A percentile compares a stretch with the other conserved stretches of the same genome.
Evolutionary conservation across 768 basidiomycete genomes (phyloP).

Genomic region (Termitomyces sp.): DNA sequence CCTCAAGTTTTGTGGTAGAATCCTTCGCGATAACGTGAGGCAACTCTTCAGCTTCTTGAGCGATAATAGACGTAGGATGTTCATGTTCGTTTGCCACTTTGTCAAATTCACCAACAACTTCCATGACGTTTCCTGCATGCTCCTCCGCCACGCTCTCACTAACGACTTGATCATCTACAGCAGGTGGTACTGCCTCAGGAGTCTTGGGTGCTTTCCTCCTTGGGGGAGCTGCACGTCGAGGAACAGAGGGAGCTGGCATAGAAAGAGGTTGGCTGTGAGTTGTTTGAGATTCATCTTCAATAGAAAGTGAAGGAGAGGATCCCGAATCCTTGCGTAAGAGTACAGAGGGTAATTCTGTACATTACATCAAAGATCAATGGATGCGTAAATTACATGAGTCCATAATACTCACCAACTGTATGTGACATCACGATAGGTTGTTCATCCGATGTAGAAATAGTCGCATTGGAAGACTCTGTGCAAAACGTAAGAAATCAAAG

Average conservation of each 20-base stretch:
- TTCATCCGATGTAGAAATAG: constrained; percentile 7
- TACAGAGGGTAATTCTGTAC: constrained; percentile 3
- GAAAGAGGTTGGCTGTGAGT: constrained; percentile 36
- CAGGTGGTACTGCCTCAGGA: constrained; percentile 16
- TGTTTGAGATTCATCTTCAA: constrained; percentile 23
- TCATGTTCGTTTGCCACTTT: neutral
- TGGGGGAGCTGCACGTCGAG: constrained; percentile 71
- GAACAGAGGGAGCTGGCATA: constrained; percentile 73
- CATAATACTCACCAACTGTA: constrained; percentile 5
- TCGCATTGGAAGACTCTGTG: constrained; percentile 4
- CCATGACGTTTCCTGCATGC: constrained; percentile 9
- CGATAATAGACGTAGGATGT: neutral
- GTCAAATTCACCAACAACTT: constrained; percentile 12
- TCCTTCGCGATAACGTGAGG: neutral
- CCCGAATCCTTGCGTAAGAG: constrained; percentile 22
- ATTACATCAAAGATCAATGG: neutral
- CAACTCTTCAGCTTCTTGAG: neutral
- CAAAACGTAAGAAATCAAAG: neutral
- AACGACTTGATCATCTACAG: constrained; percentile 10
- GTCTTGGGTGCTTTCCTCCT: constrained; percentile 58
- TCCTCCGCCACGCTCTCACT: neutral
- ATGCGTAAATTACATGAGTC: neutral
- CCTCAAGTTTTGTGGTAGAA: neutral
- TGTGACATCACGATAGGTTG: neutral
- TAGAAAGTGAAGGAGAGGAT: constrained; percentile 18